Evolutionary conservation across 1,284 basidiomycete genomes (phyloP), one percentile per base, ranked within the genome.

Genomic region (Trametes versicolor): DNA sequence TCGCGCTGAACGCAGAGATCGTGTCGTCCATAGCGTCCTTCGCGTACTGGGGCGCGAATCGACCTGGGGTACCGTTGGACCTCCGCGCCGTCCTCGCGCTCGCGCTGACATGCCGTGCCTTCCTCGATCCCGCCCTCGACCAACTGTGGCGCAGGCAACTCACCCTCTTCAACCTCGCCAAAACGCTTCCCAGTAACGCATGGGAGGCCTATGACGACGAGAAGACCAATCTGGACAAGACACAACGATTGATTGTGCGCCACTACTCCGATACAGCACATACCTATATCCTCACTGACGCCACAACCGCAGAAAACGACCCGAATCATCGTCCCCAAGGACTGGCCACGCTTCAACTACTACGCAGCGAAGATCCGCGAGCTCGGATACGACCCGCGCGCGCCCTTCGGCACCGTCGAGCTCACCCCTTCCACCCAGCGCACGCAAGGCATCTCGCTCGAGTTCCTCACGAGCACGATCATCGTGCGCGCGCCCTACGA

Each of bases 111-210:
- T 66, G 68, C 59, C 53, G 45, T 19, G 56, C 60, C 17, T 64
- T 66, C 50, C 63, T 62, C 50, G 68, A 64, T 29, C 68, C 68
- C 6, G 59, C 62, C n/a, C 56, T 69, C 9, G 65, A 69, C 54
- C 64, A 62, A 27, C 47, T 67, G 59, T 69, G 68, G 68, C 60
- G 65, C 15, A 58, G 63, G 25, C 62, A 66, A 27, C 58, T 60
- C 12, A 62, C 59, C 27, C 34, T 69, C 29, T 49, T 56, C 60
- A 66, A 66, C 27, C 47, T 69, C 12, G 45, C 53, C 50, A 64
- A 59, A 21, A 64, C 62, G 5, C 62, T 69, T 19, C 68, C 68
- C 17, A 27, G 43, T 1, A 55, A 65, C 19, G 41, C 47, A 1
- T 68, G 57, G 63, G 60, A 60, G 39, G 21, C 39, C 2, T 56